phyloP scores from a whole-genome alignment of 176 grass and related monocot genomes.

The Aegilops tauschii region DNA sequence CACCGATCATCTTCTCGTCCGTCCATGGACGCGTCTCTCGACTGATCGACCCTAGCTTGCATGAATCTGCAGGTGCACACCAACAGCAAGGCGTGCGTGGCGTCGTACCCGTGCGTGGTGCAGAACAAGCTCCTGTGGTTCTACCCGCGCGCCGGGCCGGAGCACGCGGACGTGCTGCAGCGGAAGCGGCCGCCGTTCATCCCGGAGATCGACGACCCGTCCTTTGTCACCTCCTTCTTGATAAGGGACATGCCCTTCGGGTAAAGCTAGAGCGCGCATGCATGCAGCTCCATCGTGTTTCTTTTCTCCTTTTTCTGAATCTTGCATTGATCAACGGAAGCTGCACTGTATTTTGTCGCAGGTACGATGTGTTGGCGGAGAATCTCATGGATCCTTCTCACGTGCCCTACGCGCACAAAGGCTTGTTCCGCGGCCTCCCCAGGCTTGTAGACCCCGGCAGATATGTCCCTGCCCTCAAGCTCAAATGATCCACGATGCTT shows the following conservation, averaged over 20 bases:
- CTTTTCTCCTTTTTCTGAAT: neutral
- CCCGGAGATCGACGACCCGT: slow-evolving; percentile 68
- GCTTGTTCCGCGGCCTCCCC: slow-evolving; percentile 33
- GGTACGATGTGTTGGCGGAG: slow-evolving; percentile 72
- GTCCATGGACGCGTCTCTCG: no score
- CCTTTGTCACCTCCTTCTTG: slow-evolving; percentile 34
- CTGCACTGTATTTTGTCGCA: slow-evolving; percentile 28
- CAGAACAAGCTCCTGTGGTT: slow-evolving; percentile 87
- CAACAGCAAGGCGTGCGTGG: slow-evolving; percentile 62
- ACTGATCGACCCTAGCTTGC: no score
- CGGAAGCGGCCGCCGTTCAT: slow-evolving; percentile 57
- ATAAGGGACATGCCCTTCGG: slow-evolving; percentile 65
- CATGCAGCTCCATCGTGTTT: neutral
- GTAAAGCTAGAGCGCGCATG: slow-evolving; percentile 13
- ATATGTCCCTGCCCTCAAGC: slow-evolving; percentile 44
- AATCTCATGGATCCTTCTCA: slow-evolving; percentile 88
- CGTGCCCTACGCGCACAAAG: slow-evolving; percentile 71
- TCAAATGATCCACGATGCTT: neutral
- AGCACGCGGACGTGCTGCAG: slow-evolving; percentile 47
- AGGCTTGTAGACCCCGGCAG: slow-evolving; percentile 55
- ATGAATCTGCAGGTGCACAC: slow-evolving; percentile 26
- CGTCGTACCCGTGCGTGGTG: slow-evolving; percentile 65
- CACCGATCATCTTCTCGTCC: no score
- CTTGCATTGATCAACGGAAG: neutral
- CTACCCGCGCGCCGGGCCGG: slow-evolving; percentile 54